phyloP scores from a whole-genome alignment of 352 stramenopile species.

The Bremia lactucae region DNA sequence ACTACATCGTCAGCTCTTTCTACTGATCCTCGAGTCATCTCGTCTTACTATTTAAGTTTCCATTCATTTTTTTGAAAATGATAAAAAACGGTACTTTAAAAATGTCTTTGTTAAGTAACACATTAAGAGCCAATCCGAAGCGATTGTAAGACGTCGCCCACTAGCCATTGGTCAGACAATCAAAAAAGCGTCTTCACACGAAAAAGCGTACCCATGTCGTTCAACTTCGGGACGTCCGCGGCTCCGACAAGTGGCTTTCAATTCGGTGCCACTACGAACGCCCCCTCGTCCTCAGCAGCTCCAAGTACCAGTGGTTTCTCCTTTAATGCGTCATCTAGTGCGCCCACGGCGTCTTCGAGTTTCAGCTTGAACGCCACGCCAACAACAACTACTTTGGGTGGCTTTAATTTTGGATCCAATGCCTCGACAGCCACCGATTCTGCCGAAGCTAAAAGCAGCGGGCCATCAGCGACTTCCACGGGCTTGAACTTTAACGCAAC shows the following conservation, averaged over 20 bases:
- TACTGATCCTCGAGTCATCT: too few species aligned
- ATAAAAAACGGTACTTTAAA: too few species aligned
- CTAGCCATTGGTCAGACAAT: too few species aligned
- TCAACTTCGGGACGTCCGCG: slow-evolving; percentile 24
- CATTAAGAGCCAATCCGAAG: too few species aligned
- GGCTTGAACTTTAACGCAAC: slow-evolving; percentile 12
- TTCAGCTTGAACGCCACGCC: slow-evolving; percentile 17
- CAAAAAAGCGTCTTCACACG: too few species aligned
- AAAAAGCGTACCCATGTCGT: too few species aligned
- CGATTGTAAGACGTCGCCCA: too few species aligned
- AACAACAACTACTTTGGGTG: background rate
- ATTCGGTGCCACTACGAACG: slow-evolving; percentile 9
- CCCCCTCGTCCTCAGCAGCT: slow-evolving; percentile 3
- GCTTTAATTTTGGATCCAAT: slow-evolving; percentile 5
- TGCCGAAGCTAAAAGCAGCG: slow-evolving; percentile 8
- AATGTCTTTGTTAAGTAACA: too few species aligned
- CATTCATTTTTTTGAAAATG: slow-evolving; percentile 14
- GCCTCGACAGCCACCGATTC: slow-evolving; percentile 1
- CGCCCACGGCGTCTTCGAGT: slow-evolving; percentile 6
- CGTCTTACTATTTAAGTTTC: too few species aligned
- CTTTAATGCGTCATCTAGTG: slow-evolving; percentile 3
- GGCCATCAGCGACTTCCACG: background rate
- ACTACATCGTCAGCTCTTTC: slow-evolving; percentile 1
- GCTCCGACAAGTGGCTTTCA: slow-evolving; percentile 18
- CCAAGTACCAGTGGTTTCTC: slow-evolving; percentile 1